Percentiles rank a stretch among this genome's conserved stretches.
These are phyloP conservation scores for Calonectria fujianensis DNA, from an alignment of 2,329 filamentous ascomycete genomes.

Conservation along the genomic window DNA sequence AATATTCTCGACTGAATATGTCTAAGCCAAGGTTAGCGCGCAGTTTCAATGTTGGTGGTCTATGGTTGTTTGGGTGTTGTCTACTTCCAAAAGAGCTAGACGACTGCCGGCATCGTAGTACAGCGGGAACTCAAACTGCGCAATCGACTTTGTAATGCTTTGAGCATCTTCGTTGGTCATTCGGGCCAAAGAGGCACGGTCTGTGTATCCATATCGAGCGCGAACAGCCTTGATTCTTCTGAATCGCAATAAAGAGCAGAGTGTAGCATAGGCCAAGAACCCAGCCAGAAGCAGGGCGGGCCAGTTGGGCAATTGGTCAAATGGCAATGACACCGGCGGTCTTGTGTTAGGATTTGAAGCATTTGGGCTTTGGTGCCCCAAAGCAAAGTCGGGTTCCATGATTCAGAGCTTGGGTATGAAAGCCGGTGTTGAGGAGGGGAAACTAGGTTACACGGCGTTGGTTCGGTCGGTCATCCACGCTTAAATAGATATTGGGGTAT, in stretches of 20 bases:
- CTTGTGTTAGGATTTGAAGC: neutral
- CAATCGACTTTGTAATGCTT: conserved; percentile 62
- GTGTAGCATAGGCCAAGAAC: conserved; percentile 56
- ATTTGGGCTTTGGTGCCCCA: neutral
- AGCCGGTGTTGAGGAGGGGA: neutral
- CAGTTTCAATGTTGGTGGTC: neutral
- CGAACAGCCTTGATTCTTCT: conserved; percentile 56
- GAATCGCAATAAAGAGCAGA: conserved; percentile 63
- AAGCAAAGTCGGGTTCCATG: neutral
- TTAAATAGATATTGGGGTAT: neutral
- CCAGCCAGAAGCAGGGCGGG: conserved; percentile 39
- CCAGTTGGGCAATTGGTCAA: conserved; percentile 24
- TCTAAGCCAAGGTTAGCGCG: conserved; percentile 53
- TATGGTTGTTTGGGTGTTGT: no score
- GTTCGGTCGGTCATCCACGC: neutral
- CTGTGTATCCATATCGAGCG: conserved; percentile 57
- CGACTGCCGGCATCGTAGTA: conserved; percentile 62
- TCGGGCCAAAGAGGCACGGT: conserved; percentile 60
- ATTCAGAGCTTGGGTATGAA: neutral
- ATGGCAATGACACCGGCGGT: neutral
- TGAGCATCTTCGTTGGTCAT: conserved; percentile 68
- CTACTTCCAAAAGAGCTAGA: conserved; percentile 64
- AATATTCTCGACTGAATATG: conserved; percentile 63
- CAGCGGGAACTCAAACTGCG: conserved; percentile 61
- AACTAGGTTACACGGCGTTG: neutral